Percentiles rank a stretch among this genome's conserved stretches.
phyloP scores from a whole-genome alignment of 129 eudicot species.

The Flaveria ramosissima region DNA sequence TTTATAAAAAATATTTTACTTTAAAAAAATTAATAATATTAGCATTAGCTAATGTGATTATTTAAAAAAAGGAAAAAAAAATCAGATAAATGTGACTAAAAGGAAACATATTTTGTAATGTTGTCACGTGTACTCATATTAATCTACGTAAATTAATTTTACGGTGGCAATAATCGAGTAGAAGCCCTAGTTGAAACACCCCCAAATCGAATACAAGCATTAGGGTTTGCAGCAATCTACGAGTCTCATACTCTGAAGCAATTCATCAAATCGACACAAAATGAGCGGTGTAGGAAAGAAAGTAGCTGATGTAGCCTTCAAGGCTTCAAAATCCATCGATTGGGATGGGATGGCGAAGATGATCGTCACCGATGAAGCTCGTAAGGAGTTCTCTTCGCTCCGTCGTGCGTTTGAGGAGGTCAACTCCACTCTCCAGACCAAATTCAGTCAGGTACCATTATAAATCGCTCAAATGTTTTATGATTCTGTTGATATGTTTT shows the following conservation, averaged over 20 bases:
- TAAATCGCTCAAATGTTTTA: background rate
- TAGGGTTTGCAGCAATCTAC: conserved; percentile 8
- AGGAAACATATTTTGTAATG: too few species aligned
- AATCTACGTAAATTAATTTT: too few species aligned
- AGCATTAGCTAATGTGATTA: too few species aligned
- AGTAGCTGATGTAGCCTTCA: conserved; percentile 69
- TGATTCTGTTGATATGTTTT: background rate
- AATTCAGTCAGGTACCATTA: conserved; percentile 38
- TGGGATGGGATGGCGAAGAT: conserved; percentile 95
- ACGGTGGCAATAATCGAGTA: too few species aligned
- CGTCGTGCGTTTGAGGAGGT: conserved; percentile 88
- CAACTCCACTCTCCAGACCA: conserved; percentile 68
- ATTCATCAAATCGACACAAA: conserved; percentile 22
- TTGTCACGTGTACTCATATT: too few species aligned
- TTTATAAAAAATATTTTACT: too few species aligned
- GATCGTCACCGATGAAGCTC: conserved; percentile 41
- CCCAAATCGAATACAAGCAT: conserved; percentile 9
- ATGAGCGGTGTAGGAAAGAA: conserved; percentile 89
- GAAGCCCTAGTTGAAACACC: conserved; percentile 25
- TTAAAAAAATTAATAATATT: too few species aligned
- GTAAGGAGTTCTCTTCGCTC: conserved; percentile 65
- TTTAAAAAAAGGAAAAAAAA: too few species aligned
- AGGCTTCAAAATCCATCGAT: conserved; percentile 74
- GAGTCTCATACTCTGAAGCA: background rate
- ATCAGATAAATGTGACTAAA: too few species aligned